Conservation (phyloP, 208 protist species). For the Entamoeba moshkovskii region DNA sequence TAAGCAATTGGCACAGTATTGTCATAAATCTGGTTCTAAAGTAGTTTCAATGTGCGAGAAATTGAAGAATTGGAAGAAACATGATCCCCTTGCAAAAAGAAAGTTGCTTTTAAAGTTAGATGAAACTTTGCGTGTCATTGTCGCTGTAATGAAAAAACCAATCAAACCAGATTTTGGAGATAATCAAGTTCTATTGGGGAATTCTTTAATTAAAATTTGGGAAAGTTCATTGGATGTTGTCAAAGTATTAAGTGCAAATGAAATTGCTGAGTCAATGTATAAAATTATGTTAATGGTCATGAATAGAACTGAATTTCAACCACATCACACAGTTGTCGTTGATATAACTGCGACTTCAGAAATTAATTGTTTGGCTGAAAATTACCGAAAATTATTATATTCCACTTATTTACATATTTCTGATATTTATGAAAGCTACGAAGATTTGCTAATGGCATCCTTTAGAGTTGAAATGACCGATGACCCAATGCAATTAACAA, state of each 20-base stretch:
- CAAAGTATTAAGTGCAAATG: not conserved
- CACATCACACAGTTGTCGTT: not conserved
- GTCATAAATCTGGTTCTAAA: not conserved
- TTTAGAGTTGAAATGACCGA: not conserved
- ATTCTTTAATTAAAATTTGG: not conserved
- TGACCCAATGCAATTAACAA: not conserved
- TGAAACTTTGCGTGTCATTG: not conserved
- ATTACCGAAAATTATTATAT: not conserved
- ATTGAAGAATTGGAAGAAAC: not conserved
- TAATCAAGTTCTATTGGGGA: not conserved
- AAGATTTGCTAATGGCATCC: not conserved
- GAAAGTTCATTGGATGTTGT: not conserved
- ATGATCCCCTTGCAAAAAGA: not conserved
- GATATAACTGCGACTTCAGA: not conserved
- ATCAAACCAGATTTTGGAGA: not conserved
- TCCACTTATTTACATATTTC: not conserved
- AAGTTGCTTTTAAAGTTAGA: not conserved
- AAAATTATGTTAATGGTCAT: not conserved
- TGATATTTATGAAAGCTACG: not conserved
- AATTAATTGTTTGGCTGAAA: not conserved
- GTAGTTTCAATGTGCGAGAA: not conserved
- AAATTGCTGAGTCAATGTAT: not conserved
- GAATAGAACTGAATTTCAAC: not conserved
- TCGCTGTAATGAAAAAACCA: not conserved
- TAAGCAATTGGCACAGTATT: not conserved